Evolutionary conservation across 148 eudicot species (phyloP).

Genomic region (Rhododendron vialii): DNA sequence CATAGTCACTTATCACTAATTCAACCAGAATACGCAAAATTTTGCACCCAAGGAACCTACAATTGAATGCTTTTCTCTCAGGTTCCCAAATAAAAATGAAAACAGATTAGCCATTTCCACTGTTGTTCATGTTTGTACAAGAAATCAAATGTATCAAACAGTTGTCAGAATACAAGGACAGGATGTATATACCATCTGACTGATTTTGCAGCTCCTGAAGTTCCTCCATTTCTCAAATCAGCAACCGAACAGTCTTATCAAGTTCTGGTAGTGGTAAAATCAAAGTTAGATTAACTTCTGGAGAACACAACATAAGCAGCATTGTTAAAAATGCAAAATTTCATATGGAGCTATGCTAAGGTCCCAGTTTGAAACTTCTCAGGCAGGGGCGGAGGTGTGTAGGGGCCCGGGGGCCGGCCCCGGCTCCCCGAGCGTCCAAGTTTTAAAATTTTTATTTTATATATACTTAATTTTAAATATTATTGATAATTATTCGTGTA

Average conservation of each 20-base stretch:
- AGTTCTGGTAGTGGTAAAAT: not conserved
- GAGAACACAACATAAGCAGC: not conserved
- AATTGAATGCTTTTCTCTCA: not conserved
- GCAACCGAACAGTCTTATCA: not conserved
- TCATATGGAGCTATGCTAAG: not conserved
- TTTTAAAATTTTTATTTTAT: too few species aligned
- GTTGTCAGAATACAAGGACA: not conserved
- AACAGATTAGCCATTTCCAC: not conserved
- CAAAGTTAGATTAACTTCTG: not conserved
- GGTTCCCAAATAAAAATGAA: not conserved
- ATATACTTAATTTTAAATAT: too few species aligned
- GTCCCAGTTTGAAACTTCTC: not conserved
- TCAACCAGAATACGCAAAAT: not conserved
- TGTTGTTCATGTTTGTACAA: not conserved
- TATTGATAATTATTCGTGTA: too few species aligned
- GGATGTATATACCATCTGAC: slow-evolving; percentile 22
- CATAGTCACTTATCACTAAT: not conserved
- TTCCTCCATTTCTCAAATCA: slow-evolving; percentile 29
- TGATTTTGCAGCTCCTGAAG: slow-evolving; percentile 30
- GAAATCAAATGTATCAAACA: not conserved
- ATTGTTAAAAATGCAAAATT: too few species aligned
- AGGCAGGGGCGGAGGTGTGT: too few species aligned
- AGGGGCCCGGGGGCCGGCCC: too few species aligned
- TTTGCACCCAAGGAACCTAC: not conserved
- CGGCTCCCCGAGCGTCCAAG: too few species aligned